A percentile compares a stretch with the other conserved stretches of the same genome.
Evolutionary conservation across 2,329 filamentous ascomycete genomes (phyloP).

Genomic region (Lecanicillium sp.): DNA sequence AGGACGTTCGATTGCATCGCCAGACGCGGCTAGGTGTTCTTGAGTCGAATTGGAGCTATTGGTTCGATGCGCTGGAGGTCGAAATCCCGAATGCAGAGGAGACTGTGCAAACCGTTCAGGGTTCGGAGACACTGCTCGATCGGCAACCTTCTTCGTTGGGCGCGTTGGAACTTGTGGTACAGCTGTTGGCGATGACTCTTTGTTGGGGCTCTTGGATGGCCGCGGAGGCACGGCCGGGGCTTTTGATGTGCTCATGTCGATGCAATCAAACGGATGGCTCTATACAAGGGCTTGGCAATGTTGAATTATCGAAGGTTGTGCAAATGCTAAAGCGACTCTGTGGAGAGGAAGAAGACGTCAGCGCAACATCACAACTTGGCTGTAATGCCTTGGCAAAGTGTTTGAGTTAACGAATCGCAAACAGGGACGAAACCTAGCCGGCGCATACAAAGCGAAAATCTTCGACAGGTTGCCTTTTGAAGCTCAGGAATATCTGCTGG

Average conservation of each 20-base stretch:
- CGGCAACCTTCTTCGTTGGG: constrained; percentile 59
- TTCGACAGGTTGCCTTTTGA: too few species aligned
- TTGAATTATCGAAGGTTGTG: too few species aligned
- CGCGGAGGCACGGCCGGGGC: constrained; percentile 49
- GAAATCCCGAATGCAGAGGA: constrained; percentile 68
- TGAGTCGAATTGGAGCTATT: constrained; percentile 24
- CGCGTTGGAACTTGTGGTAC: constrained; percentile 52
- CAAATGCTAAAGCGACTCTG: too few species aligned
- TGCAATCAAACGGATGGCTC: too few species aligned
- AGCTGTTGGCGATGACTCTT: constrained; percentile 23
- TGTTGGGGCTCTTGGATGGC: constrained; percentile 42
- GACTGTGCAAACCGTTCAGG: constrained; percentile 76
- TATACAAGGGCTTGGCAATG: too few species aligned
- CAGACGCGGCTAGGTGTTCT: constrained; percentile 24
- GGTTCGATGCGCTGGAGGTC: constrained; percentile 33
- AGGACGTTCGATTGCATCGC: constrained; percentile 48
- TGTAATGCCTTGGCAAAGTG: too few species aligned
- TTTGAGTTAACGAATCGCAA: too few species aligned
- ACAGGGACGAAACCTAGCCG: too few species aligned
- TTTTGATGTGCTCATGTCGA: constrained; percentile 40
- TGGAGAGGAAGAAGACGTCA: too few species aligned
- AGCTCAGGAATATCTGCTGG: too few species aligned
- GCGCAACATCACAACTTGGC: too few species aligned
- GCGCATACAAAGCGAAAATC: too few species aligned
- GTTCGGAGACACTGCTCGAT: constrained; percentile 70